phyloP scores from a whole-genome alignment of 768 basidiomycete species.

The Butyriboletus loyo region DNA sequence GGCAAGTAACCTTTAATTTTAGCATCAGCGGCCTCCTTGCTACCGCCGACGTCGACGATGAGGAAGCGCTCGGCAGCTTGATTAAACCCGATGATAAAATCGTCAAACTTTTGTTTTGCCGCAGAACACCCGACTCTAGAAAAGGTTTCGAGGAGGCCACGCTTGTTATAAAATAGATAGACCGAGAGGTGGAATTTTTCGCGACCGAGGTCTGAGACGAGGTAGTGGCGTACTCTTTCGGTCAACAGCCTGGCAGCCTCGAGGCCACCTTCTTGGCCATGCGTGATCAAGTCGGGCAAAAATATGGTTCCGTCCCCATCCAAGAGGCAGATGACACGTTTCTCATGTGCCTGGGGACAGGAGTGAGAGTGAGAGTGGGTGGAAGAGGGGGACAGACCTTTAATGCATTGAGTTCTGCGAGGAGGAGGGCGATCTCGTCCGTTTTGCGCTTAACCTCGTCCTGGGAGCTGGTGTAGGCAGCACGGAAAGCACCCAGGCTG shows the following conservation, averaged over 20 bases:
- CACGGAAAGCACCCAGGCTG: conserved; percentile 22
- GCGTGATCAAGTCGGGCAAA: conserved; percentile 45
- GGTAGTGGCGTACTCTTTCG: conserved; percentile 26
- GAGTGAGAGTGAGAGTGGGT: background rate
- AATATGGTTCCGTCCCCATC: conserved; percentile 70
- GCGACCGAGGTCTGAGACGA: conserved; percentile 19
- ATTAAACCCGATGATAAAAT: conserved; percentile 68
- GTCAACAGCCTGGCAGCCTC: conserved; percentile 49
- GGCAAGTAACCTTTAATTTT: conserved; percentile 64
- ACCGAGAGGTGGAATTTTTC: conserved; percentile 52
- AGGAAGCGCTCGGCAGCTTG: conserved; percentile 64
- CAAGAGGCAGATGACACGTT: conserved; percentile 45
- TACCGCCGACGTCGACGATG: conserved; percentile 67
- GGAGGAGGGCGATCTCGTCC: conserved; percentile 10
- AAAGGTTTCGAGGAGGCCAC: conserved; percentile 54
- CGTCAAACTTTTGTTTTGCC: conserved; percentile 48
- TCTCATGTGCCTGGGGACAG: conserved; percentile 24
- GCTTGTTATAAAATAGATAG: conserved; percentile 62
- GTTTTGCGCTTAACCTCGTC: conserved; percentile 17
- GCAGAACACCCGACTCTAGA: conserved; percentile 32
- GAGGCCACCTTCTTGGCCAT: conserved; percentile 58
- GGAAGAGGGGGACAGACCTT: conserved; percentile 17
- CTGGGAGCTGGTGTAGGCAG: conserved; percentile 25
- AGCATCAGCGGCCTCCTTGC: conserved; percentile 72
- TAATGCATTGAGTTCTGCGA: conserved; percentile 26